phyloP scores from a whole-genome alignment of 495 filamentous ascomycete genomes.

The Cetradonia linearis region DNA sequence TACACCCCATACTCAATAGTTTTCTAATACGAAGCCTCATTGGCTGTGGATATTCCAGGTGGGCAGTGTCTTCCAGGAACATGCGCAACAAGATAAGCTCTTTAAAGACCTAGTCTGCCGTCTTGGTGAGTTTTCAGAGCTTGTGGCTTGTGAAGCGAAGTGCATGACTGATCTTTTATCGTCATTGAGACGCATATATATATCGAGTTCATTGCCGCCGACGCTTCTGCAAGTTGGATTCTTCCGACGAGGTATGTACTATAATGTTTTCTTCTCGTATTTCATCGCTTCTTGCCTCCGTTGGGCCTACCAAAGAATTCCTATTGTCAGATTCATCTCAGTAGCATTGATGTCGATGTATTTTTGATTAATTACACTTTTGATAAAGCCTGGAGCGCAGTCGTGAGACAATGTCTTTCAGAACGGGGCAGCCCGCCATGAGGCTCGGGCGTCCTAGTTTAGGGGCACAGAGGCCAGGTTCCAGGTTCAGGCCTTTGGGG shows the following conservation, averaged over 20 bases:
- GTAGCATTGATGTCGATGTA: neutral
- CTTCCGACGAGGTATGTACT: neutral
- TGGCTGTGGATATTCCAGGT: constrained; percentile 16
- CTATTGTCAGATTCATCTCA: too few relatives aligned
- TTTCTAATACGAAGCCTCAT: neutral
- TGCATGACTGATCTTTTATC: neutral
- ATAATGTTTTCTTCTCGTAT: too few relatives aligned
- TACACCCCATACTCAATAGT: constrained; percentile 2
- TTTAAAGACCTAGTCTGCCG: too few relatives aligned
- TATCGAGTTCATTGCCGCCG: neutral
- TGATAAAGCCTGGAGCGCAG: too few relatives aligned
- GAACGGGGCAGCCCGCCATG: neutral
- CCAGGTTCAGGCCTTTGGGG: neutral
- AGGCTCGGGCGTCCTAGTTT: too few relatives aligned
- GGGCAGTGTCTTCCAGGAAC: constrained; percentile 19
- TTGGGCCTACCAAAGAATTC: neutral
- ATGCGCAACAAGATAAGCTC: constrained; percentile 27
- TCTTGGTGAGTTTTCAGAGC: too few relatives aligned
- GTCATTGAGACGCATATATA: neutral
- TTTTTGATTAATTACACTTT: too few relatives aligned
- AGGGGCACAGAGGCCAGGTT: neutral
- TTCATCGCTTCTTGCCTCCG: neutral
- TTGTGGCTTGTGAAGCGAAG: neutral
- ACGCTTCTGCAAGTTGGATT: neutral
- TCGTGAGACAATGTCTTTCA: neutral